Percentiles rank a stretch among this genome's conserved stretches.
Evolutionary conservation across 208 protist species (phyloP).

Genomic region (Sergeia podlipaevii): DNA sequence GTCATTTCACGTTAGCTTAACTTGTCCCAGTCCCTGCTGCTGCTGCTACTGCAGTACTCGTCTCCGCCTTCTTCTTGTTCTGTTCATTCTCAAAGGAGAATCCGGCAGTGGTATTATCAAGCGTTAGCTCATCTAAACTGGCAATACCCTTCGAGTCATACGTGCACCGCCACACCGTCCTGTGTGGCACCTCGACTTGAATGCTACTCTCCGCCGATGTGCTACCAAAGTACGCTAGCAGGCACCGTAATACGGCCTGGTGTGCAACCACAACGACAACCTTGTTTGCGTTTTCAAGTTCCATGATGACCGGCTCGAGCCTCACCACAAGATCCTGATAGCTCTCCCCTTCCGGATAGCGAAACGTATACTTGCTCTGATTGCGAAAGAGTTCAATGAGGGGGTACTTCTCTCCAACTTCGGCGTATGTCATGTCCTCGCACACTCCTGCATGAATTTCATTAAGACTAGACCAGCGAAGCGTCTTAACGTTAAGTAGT

Average conservation of each 20-base stretch:
- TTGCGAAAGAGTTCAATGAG: slow-evolving; percentile 76
- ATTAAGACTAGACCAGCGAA: slow-evolving; percentile 83
- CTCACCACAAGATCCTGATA: slow-evolving; percentile 88
- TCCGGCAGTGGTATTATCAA: slow-evolving; percentile 39
- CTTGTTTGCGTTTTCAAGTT: slow-evolving; percentile 81
- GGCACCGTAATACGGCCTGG: slow-evolving; percentile 76
- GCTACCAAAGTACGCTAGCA: slow-evolving; percentile 86
- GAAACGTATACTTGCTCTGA: slow-evolving; percentile 84
- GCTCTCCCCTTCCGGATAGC: slow-evolving; percentile 87
- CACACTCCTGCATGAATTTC: slow-evolving; percentile 89
- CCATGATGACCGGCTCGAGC: slow-evolving; percentile 90
- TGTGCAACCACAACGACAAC: slow-evolving; percentile 85
- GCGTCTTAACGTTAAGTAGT: slow-evolving; percentile 60
- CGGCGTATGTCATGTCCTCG: slow-evolving; percentile 82
- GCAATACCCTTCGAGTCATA: slow-evolving; percentile 84
- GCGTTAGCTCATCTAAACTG: slow-evolving; percentile 63
- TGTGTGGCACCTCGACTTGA: slow-evolving; percentile 66
- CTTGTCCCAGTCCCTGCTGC: too few species aligned
- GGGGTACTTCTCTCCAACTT: slow-evolving; percentile 67
- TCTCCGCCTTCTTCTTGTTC: neutral
- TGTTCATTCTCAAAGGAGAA: too few species aligned
- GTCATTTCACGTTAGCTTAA: too few species aligned
- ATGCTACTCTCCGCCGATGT: slow-evolving; percentile 79
- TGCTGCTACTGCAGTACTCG: neutral
- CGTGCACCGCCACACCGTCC: slow-evolving; percentile 82